Percentiles rank a stretch among this genome's conserved stretches.
Evolutionary conservation across 176 grass and related monocot species (phyloP).

Genomic region (Phyllostachys edulis): DNA sequence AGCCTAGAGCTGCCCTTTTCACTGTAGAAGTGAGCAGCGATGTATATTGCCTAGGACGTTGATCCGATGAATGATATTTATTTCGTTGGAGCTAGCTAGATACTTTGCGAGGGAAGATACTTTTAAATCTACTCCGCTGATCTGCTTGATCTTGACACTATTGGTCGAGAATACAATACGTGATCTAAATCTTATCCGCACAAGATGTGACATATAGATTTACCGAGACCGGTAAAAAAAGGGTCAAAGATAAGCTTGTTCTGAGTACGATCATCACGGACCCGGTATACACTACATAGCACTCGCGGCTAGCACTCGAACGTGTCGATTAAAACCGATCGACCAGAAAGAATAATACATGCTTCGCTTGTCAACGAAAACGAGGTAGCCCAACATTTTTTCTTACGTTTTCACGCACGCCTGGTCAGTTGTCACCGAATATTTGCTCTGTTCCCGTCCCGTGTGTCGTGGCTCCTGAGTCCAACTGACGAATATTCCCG

Average conservation of each 20-base stretch:
- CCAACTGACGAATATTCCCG: not conserved
- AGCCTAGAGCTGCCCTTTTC: too few species aligned
- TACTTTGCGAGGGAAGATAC: not conserved
- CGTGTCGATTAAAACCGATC: not conserved
- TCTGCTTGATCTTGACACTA: not conserved
- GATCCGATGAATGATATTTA: too few species aligned
- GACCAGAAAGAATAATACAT: not conserved
- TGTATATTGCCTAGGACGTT: too few species aligned
- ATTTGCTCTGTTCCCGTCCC: not conserved
- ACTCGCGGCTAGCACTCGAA: not conserved
- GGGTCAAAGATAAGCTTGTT: not conserved
- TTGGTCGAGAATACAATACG: not conserved
- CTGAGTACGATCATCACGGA: not conserved
- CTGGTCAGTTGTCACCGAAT: too few species aligned
- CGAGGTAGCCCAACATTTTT: not conserved
- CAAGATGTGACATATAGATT: not conserved
- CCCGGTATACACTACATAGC: too few species aligned
- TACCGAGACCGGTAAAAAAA: not conserved
- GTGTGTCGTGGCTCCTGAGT: not conserved
- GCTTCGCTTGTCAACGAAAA: not conserved
- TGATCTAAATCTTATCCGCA: not conserved
- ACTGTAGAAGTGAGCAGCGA: too few species aligned
- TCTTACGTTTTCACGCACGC: not conserved
- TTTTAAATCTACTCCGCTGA: not conserved
- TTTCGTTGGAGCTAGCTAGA: too few species aligned